Conservation (phyloP, 1,284 basidiomycete species). For the Ceratobasidium sp. region DNA sequence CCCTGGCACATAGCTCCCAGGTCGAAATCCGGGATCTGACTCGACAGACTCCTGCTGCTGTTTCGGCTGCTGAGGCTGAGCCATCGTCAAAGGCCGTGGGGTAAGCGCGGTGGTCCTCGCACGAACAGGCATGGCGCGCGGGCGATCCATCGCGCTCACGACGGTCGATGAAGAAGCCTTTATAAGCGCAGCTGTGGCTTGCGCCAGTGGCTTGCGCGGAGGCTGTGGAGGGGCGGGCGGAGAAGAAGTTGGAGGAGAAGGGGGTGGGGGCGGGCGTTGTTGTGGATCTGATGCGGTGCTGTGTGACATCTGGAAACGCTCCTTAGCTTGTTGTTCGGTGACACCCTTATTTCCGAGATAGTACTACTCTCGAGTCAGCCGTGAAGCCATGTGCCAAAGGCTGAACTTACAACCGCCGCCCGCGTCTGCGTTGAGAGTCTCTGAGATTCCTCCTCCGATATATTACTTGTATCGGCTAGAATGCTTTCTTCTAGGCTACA, state of each 20-base stretch:
- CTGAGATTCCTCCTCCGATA: slow-evolving; percentile 37
- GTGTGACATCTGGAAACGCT: slow-evolving; percentile 34
- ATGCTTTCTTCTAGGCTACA: slow-evolving; percentile 33
- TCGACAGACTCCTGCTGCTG: slow-evolving; percentile 7
- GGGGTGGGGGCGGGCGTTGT: slow-evolving; percentile 30
- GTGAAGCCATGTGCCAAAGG: not conserved
- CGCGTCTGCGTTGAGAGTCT: slow-evolving; percentile 18
- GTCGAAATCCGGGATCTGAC: not conserved
- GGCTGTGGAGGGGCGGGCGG: slow-evolving; percentile 9
- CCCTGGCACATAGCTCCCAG: not conserved
- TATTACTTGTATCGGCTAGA: slow-evolving; percentile 28
- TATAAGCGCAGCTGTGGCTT: not conserved
- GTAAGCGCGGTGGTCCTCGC: slow-evolving; percentile 9
- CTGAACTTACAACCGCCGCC: slow-evolving; percentile 19
- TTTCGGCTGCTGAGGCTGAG: not conserved
- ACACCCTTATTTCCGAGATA: slow-evolving; percentile 33
- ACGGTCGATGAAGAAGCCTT: slow-evolving; percentile 9
- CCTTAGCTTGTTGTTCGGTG: slow-evolving; percentile 36
- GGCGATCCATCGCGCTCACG: not conserved
- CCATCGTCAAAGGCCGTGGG: slow-evolving; percentile 2
- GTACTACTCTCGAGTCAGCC: slow-evolving; percentile 15
- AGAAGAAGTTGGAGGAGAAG: slow-evolving; percentile 33
- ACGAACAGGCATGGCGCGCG: slow-evolving; percentile 11
- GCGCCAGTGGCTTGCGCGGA: not conserved
- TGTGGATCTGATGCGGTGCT: slow-evolving; percentile 31